Conservation (phyloP, 129 eudicot species). For the Erigeron canadensis region DNA sequence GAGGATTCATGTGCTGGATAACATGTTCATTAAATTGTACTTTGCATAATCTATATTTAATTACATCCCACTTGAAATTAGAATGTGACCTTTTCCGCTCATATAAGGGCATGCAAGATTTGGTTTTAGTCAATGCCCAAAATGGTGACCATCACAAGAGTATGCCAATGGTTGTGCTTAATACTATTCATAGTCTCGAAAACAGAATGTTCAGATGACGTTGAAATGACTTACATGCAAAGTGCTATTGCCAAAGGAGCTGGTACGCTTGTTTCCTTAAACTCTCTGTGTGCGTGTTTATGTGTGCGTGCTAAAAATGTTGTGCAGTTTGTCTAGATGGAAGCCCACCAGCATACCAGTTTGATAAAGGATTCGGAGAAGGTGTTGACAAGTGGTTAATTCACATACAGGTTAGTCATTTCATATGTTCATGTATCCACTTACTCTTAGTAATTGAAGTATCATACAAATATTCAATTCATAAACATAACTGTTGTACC, state of each 20-base stretch:
- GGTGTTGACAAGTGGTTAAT: conserved; percentile 54
- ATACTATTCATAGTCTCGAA: conserved; percentile 17
- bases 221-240: conserved; percentile 33
- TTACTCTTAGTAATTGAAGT: not conserved
- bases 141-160: conserved; percentile 26
- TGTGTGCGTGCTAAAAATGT: not conserved
- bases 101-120: conserved; percentile 30
- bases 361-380: conserved; percentile 43
- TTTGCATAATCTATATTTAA: not conserved
- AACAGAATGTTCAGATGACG: conserved; percentile 39
- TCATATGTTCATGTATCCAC: conserved; percentile 10
- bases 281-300: not conserved
- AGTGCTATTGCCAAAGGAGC: conserved; percentile 56
- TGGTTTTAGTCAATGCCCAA: conserved; percentile 8
- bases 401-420: conserved; percentile 50
- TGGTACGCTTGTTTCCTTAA: conserved; percentile 33
- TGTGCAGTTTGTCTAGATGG: conserved; percentile 64
- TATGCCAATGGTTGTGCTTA: conserved; percentile 32
- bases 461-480: too few relatives aligned
- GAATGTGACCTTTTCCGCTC: conserved; percentile 16
- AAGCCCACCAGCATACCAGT: conserved; percentile 62
- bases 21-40: conserved; percentile 22
- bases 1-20: conserved; percentile 20
- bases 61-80: conserved; percentile 24
- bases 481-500: too few relatives aligned